These are phyloP conservation scores for Alternaria sp. DNA, from an alignment of 2,329 filamentous ascomycete genomes.

Conservation along the genomic window DNA sequence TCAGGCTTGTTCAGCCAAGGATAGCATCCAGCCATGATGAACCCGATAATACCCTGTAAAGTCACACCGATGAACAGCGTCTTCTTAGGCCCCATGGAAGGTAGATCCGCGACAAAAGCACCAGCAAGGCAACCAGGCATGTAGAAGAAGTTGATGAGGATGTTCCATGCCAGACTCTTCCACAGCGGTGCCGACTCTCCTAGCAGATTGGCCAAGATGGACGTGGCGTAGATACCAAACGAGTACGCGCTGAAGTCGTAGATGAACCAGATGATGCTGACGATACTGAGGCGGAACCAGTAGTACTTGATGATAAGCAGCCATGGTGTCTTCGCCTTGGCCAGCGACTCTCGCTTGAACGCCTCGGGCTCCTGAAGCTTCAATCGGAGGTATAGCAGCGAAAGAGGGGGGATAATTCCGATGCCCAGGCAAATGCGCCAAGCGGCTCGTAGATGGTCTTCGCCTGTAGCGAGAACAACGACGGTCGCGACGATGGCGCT, in stretches of 20 bases:
- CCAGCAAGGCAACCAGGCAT: conserved; percentile 81
- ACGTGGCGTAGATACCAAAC: conserved; percentile 83
- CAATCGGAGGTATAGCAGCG: conserved; percentile 63
- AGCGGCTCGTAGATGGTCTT: conserved; percentile 72
- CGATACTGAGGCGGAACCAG: conserved; percentile 61
- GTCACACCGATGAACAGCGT: conserved; percentile 74
- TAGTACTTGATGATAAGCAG: conserved; percentile 59
- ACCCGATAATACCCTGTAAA: conserved; percentile 78
- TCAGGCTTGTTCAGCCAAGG: conserved; percentile 67
- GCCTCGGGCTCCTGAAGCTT: conserved; percentile 61
- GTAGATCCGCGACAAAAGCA: conserved; percentile 72
- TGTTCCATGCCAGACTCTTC: conserved; percentile 85
- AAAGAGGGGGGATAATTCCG: conserved; percentile 55
- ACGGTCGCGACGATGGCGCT: conserved; percentile 78
- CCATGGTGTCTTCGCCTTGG: conserved; percentile 53
- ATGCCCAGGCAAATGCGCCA: conserved; percentile 81
- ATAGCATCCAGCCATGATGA: conserved; percentile 87
- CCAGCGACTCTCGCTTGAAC: conserved; percentile 57
- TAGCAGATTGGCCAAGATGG: conserved; percentile 72
- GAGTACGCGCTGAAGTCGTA: conserved; percentile 79
- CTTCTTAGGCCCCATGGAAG: conserved; percentile 75
- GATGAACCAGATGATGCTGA: conserved; percentile 63
- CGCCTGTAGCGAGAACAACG: conserved; percentile 59
- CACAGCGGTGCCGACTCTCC: conserved; percentile 68
- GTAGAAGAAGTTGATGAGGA: conserved; percentile 87